Evolutionary conservation across 768 basidiomycete genomes (phyloP).

Genomic region (Podaxis sp.): DNA sequence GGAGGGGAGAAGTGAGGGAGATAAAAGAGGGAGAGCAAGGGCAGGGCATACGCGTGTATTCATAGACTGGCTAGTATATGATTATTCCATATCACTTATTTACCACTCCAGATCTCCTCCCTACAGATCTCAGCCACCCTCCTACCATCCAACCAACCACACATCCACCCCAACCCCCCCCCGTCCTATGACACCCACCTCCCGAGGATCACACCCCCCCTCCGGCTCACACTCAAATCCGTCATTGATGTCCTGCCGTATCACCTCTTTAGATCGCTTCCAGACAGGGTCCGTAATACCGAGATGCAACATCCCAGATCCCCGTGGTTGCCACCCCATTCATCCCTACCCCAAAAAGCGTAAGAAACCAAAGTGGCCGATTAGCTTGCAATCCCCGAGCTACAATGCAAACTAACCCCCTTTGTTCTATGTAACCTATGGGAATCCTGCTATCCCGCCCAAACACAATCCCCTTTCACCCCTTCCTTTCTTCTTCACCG

Average conservation of each 20-base stretch:
- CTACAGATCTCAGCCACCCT: neutral
- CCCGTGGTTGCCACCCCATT: neutral
- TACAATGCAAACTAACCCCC: neutral
- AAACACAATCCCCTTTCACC: no score
- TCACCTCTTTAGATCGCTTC: neutral
- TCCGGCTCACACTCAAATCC: neutral
- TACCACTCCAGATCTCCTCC: neutral
- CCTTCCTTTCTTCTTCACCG: no score
- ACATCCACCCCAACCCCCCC: neutral
- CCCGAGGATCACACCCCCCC: conserved; percentile 2
- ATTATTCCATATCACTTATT: neutral
- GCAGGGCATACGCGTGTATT: neutral
- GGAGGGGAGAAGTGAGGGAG: no score
- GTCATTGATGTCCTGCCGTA: neutral
- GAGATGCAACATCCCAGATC: neutral
- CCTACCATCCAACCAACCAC: neutral
- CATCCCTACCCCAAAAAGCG: neutral
- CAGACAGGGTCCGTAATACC: neutral
- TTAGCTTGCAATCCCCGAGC: neutral
- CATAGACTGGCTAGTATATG: neutral
- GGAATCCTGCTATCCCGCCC: neutral
- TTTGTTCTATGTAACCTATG: neutral
- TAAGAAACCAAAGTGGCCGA: neutral
- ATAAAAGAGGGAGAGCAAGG: no score
- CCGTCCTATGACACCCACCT: neutral